A percentile compares a stretch with the other conserved stretches of the same genome.
These are phyloP conservation scores for Monascus ruber DNA, from an alignment of 2,329 filamentous ascomycete genomes.

Conservation along the genomic window DNA sequence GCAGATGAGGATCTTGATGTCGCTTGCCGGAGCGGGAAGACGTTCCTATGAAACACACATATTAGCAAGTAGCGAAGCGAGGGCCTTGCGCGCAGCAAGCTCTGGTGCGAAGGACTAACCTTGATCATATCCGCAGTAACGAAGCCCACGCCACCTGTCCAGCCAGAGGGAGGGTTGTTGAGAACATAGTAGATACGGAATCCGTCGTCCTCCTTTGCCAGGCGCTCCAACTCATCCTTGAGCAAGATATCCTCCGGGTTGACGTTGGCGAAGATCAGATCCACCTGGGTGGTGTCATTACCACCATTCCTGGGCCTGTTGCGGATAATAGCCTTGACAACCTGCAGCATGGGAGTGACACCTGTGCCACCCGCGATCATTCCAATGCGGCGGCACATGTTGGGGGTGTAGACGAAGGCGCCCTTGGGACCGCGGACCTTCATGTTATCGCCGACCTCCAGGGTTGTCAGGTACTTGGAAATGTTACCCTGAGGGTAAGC, in stretches of 20 bases:
- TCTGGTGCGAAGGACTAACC: constrained; percentile 35
- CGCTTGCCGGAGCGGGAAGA: constrained; percentile 68
- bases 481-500: constrained; percentile 97
- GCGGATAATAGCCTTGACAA: constrained; percentile 80
- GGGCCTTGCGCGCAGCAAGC: neutral
- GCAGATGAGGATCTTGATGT: constrained; percentile 90
- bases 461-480: constrained; percentile 76
- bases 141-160: constrained; percentile 87
- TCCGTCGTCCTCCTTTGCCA: constrained; percentile 63
- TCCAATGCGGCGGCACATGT: constrained; percentile 91
- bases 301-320: constrained; percentile 53
- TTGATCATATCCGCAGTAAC: constrained; percentile 94
- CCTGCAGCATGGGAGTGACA: constrained; percentile 97
- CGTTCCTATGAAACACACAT: constrained; percentile 21
- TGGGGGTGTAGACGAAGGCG: constrained; percentile 92
- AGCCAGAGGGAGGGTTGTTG: constrained; percentile 86
- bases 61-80: constrained; percentile 10
- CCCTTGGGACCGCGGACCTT: constrained; percentile 91
- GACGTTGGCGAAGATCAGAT: constrained; percentile 96
- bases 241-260: constrained; percentile 85
- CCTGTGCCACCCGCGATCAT: constrained; percentile 98
- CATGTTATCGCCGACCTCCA: constrained; percentile 76
- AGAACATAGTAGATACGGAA: constrained; percentile 91
- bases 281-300: constrained; percentile 78
- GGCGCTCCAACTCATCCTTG: constrained; percentile 75